Conservation (phyloP, 371 early-diverging fungal genomes). For the Mucor mucedo region DNA sequence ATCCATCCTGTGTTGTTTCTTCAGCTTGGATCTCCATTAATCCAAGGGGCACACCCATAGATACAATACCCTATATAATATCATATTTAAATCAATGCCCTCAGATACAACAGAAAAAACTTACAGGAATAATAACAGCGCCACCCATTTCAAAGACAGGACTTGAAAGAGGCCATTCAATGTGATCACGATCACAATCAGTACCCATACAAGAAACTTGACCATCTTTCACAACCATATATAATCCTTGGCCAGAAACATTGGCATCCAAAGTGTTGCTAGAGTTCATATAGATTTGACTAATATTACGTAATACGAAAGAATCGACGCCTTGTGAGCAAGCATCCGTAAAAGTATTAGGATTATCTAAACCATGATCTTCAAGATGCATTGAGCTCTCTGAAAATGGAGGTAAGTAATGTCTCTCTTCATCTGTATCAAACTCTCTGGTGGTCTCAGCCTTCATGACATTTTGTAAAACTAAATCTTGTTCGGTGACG, state of each 20-base stretch:
- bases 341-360: constrained; percentile 32
- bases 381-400: constrained; percentile 41
- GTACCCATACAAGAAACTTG: constrained; percentile 57
- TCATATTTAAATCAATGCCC: not conserved
- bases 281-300: constrained; percentile 45
- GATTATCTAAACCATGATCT: constrained; percentile 47
- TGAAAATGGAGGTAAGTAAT: constrained; percentile 35
- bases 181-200: constrained; percentile 47
- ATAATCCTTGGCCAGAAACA: constrained; percentile 21
- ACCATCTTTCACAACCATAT: constrained; percentile 59
- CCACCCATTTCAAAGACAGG: constrained; percentile 56
- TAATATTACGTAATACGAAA: constrained; percentile 57
- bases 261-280: constrained; percentile 17
- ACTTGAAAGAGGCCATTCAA: constrained; percentile 42
- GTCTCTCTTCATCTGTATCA: constrained; percentile 7
- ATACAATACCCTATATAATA: constrained; percentile 51
- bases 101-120: not conserved
- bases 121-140: constrained; percentile 49
- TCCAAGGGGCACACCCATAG: constrained; percentile 59
- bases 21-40: constrained; percentile 64
- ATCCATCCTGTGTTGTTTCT: constrained; percentile 59
- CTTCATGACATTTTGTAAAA: constrained; percentile 8
- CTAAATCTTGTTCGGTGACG: constrained; percentile 20
- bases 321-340: constrained; percentile 32
- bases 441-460: constrained; percentile 5